phyloP scores from a whole-genome alignment of 2,329 filamentous ascomycete species.

The Alternaria solani region DNA sequence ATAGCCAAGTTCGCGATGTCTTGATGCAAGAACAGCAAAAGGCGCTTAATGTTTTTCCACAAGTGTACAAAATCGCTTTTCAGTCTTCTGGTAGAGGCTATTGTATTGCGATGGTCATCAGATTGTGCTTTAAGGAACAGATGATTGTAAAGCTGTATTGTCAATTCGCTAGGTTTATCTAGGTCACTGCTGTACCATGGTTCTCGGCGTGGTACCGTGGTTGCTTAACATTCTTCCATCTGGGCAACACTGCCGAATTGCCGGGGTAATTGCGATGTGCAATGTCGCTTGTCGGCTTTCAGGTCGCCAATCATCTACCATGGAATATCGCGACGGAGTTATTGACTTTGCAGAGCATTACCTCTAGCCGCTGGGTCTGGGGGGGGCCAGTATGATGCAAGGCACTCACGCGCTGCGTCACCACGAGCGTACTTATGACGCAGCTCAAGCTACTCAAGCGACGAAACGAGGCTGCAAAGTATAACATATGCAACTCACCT shows the following conservation, averaged over 20 bases:
- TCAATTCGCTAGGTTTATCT: too few species aligned
- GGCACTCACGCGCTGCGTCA: background rate
- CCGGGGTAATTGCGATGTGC: conserved; percentile 30
- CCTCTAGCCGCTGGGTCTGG: background rate
- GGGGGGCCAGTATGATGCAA: background rate
- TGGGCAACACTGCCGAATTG: conserved; percentile 20
- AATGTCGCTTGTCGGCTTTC: conserved; percentile 17
- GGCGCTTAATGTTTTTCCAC: conserved; percentile 12
- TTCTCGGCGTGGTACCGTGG: too few species aligned
- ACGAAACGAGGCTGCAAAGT: conserved; percentile 18
- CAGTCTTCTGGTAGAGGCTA: too few species aligned
- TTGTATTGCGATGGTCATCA: too few species aligned
- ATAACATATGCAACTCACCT: conserved; percentile 17
- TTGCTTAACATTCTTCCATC: conserved; percentile 12
- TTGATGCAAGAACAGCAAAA: background rate
- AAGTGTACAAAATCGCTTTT: too few species aligned
- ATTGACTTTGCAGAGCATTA: background rate
- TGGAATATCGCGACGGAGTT: background rate
- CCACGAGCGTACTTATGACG: background rate
- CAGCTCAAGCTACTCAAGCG: background rate
- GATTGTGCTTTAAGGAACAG: too few species aligned
- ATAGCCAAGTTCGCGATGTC: conserved; percentile 6
- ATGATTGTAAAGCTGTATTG: too few species aligned
- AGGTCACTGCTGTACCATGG: too few species aligned
- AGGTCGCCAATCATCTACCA: background rate